Evolutionary conservation across 371 early-diverging fungal species (phyloP).

Genomic region (Cladochytrium tenue): DNA sequence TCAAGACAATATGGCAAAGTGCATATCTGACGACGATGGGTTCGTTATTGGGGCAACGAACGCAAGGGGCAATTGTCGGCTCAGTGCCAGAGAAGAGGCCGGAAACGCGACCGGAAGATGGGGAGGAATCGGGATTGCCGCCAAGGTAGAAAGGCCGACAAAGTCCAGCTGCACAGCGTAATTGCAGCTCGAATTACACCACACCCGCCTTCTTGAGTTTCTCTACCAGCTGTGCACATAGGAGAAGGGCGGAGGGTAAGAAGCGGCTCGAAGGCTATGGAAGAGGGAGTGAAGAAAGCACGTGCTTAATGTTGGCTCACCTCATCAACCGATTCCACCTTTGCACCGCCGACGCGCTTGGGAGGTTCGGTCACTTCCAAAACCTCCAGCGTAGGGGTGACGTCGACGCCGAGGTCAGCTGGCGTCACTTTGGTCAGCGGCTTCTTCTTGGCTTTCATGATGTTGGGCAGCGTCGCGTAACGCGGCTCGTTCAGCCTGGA

Average conservation of each 20-base stretch:
- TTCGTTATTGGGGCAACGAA: no score
- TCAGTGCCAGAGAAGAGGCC: no score
- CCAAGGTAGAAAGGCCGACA: no score
- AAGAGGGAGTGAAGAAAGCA: neutral
- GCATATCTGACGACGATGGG: no score
- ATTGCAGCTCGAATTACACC: no score
- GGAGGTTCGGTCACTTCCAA: conserved; percentile 91
- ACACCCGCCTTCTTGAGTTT: conserved; percentile 10
- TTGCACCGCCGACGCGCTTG: conserved; percentile 89
- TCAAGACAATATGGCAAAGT: no score
- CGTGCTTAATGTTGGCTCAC: no score
- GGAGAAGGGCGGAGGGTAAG: neutral
- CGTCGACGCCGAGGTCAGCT: conserved; percentile 81
- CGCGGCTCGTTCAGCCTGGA: conserved; percentile 90
- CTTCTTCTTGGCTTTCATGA: conserved; percentile 99
- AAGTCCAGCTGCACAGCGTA: no score
- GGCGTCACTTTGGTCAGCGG: conserved; percentile 81
- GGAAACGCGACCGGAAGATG: no score
- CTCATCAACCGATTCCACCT: conserved; percentile 90
- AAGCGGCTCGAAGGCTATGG: conserved; percentile 9
- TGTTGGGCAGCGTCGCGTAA: conserved; percentile 88
- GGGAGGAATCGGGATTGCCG: no score
- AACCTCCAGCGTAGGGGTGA: conserved; percentile 78
- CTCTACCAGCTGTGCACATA: neutral
- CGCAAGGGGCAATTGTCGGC: no score